phyloP scores from a whole-genome alignment of 345 rosid genomes.

The Corchorus olitorius region DNA sequence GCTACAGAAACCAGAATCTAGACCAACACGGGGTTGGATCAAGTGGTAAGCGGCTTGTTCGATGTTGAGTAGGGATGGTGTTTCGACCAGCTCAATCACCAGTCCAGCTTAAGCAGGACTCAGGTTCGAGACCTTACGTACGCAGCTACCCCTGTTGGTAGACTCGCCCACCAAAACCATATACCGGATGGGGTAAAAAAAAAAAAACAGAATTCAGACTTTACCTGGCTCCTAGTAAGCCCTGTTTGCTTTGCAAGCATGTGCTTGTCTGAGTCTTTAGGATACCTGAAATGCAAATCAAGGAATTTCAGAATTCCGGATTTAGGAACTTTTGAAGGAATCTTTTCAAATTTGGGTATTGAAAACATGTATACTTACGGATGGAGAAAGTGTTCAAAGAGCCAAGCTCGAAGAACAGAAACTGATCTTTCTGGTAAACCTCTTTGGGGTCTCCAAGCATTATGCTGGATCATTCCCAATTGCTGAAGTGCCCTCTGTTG shows the following conservation, averaged over 20 bases:
- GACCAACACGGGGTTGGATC: too few species aligned
- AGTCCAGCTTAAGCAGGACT: too few species aligned
- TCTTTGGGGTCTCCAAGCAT: slow-evolving; percentile 99
- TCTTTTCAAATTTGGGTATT: too few species aligned
- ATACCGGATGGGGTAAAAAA: too few species aligned
- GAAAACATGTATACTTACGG: slow-evolving; percentile 53
- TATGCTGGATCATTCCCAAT: slow-evolving; percentile 95
- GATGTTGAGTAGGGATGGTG: too few species aligned
- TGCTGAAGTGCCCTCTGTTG: slow-evolving; percentile 98
- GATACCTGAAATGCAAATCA: slow-evolving; percentile 57
- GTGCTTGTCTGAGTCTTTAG: slow-evolving; percentile 94
- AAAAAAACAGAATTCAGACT: neutral
- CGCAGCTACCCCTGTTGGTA: too few species aligned
- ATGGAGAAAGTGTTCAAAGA: slow-evolving; percentile 96
- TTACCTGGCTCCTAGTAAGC: slow-evolving; percentile 90
- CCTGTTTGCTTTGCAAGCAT: slow-evolving; percentile 96
- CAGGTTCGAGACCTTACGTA: too few species aligned
- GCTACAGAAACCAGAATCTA: neutral
- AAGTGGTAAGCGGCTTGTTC: too few species aligned
- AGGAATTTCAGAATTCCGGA: neutral
- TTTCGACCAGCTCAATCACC: too few species aligned
- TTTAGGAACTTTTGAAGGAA: neutral
- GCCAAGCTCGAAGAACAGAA: slow-evolving; percentile 98
- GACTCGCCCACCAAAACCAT: too few species aligned
- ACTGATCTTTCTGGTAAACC: slow-evolving; percentile 95